phyloP scores from a whole-genome alignment of 1,284 basidiomycete species.

The Cutaneotrichosporon dermatis region DNA sequence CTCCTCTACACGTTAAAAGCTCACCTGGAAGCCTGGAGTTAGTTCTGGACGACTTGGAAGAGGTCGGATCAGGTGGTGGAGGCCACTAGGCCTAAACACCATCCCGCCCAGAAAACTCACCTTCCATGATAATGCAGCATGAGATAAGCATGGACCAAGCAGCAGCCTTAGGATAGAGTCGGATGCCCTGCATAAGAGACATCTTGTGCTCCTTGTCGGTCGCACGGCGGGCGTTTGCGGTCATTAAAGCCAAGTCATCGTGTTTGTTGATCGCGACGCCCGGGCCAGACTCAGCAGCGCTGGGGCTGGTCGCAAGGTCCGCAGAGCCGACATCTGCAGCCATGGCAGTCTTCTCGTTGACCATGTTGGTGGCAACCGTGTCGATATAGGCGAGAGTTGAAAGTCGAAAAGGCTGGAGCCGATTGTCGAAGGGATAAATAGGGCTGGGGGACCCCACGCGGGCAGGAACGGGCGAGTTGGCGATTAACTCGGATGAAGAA shows the following conservation, averaged over 20 bases:
- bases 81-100: too few species aligned
- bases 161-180: slow-evolving; percentile 51
- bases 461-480: too few species aligned
- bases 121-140: slow-evolving; percentile 52
- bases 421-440: too few species aligned
- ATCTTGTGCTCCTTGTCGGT: slow-evolving; percentile 47
- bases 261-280: background rate
- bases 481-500: too few species aligned
- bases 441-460: too few species aligned
- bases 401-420: background rate
- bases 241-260: slow-evolving; percentile 8
- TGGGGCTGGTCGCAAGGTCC: too few species aligned
- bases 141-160: slow-evolving; percentile 50
- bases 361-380: background rate
- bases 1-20: background rate
- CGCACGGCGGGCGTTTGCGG: slow-evolving; percentile 9
- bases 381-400: background rate
- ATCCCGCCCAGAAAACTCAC: slow-evolving; percentile 8
- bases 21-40: slow-evolving; percentile 36
- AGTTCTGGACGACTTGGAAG: background rate
- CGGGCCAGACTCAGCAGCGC: background rate
- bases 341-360: background rate
- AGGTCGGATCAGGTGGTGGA: too few species aligned
- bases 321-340: background rate
- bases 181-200: slow-evolving; percentile 41